phyloP scores from a whole-genome alignment of 2,329 filamentous ascomycete genomes.

The Aureobasidium musti region DNA sequence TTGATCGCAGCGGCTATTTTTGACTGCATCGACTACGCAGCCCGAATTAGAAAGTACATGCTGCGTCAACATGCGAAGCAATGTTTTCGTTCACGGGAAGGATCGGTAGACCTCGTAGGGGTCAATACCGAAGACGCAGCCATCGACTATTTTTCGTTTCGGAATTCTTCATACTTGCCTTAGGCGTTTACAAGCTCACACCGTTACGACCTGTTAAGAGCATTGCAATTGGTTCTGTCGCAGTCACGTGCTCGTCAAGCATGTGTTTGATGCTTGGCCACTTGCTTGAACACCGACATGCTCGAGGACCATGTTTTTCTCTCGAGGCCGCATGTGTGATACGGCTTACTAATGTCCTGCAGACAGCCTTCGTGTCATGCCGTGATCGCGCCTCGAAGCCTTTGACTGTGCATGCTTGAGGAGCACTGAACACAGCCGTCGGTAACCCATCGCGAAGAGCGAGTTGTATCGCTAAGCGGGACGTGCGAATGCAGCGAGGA shows the following conservation, averaged over 20 bases:
- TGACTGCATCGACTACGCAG: neutral
- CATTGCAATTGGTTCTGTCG: neutral
- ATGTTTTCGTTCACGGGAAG: neutral
- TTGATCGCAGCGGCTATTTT: neutral
- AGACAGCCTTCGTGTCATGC: neutral
- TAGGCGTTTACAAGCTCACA: neutral
- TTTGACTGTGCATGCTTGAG: neutral
- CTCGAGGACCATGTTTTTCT: neutral
- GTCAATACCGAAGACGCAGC: neutral
- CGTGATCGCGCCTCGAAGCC: neutral
- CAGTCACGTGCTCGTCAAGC: neutral
- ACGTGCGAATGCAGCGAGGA: too few relatives aligned
- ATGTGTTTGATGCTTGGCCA: neutral
- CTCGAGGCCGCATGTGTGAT: neutral
- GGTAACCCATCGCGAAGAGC: too few relatives aligned
- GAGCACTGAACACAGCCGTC: neutral
- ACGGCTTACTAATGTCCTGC: neutral
- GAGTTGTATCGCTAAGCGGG: too few relatives aligned
- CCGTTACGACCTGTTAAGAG: neutral
- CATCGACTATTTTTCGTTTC: neutral
- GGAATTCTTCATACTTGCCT: neutral
- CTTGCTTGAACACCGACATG: neutral
- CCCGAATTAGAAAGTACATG: neutral
- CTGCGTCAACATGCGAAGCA: conserved; percentile 15
- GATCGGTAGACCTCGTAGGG: neutral